Evolutionary conservation across 2,329 filamentous ascomycete species (phyloP), one percentile per base, ranked within the genome.

Genomic region (Ophiostoma australiae): DNA sequence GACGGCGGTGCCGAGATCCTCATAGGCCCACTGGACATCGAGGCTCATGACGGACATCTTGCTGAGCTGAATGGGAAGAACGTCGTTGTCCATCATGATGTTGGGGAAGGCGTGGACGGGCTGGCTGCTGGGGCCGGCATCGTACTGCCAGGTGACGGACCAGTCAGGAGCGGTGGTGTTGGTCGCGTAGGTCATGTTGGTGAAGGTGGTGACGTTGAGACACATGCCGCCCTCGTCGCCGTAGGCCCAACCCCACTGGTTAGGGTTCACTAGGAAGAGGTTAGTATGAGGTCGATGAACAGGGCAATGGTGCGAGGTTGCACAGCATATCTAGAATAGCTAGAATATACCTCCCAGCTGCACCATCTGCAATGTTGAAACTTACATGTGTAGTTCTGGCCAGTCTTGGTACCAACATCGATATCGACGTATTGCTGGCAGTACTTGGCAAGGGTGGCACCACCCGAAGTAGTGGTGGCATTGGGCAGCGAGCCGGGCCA

Each of bases 21-120:
- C 65, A 13, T 85, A 86, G 2, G 80, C 80, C 85, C 84, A 88
- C 67, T 80, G 76, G 61, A 86, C 77, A 71, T 83, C 81, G 39
- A 87, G 72, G 15, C 78, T 74, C 66, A 87, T 76, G 37, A 87
- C 75, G 58, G 77, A 39, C 20, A 66, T n/a, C 63, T 66, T 73
- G n/a, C 70, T 33, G 39, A 71, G 70, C 58, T 71, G 55, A 73
- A 80, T 75, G 0, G 85, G 85, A 27, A 87, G 79, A 27, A 80
- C 76, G 27, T 77, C 74, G 72, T 76, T 76, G 61, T 84, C 81
- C 58, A 86, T 75, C 75, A 82, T 81, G 75, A 85, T 80, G 76
- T 87, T 87, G 74, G 85, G 82, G 76, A 82, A 87, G 15, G 84
- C 85, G 74, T 86, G 84, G 72, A 86, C 85, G 23, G 84, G 84